These are phyloP conservation scores for Eucalyptus coolabah DNA, from an alignment of 345 rosid species.

Conservation along the genomic window DNA sequence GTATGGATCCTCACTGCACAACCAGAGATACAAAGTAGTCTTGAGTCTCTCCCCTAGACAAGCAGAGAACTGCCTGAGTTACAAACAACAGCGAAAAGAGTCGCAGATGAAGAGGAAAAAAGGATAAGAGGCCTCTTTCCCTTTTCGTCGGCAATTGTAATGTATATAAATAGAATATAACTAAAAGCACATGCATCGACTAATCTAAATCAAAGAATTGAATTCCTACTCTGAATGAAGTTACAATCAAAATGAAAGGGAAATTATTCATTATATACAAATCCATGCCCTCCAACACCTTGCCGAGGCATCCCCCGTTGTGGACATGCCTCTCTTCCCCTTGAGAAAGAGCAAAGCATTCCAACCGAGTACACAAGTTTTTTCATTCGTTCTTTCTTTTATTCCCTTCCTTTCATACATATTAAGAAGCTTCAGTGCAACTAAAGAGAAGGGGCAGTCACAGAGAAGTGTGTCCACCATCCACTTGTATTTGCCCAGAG, in stretches of 20 bases:
- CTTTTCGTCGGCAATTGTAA: not conserved
- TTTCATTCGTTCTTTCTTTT: not conserved
- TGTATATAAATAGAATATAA: not conserved
- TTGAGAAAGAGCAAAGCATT: not conserved
- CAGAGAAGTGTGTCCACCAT: not conserved
- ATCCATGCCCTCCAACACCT: not conserved
- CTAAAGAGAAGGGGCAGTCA: not conserved
- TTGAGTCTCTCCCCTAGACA: not conserved
- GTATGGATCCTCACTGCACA: not conserved
- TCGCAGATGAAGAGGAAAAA: not conserved
- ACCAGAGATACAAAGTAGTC: not conserved
- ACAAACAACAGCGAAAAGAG: not conserved
- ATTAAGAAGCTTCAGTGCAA: not conserved
- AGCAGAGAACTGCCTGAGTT: not conserved
- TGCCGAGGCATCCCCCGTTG: not conserved
- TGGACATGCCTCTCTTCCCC: not conserved
- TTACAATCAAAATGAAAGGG: not conserved
- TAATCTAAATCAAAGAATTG: not conserved
- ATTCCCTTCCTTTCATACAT: not conserved
- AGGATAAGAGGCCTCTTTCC: not conserved
- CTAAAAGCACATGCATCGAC: not conserved
- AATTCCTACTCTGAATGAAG: not conserved
- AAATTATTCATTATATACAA: not conserved
- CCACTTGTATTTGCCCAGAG: not conserved
- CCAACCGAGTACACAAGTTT: not conserved